Evolutionary conservation across 192 early-diverging fungal genomes (phyloP), one percentile per base, ranked within the genome.

Genomic region (Podila epicladia): DNA sequence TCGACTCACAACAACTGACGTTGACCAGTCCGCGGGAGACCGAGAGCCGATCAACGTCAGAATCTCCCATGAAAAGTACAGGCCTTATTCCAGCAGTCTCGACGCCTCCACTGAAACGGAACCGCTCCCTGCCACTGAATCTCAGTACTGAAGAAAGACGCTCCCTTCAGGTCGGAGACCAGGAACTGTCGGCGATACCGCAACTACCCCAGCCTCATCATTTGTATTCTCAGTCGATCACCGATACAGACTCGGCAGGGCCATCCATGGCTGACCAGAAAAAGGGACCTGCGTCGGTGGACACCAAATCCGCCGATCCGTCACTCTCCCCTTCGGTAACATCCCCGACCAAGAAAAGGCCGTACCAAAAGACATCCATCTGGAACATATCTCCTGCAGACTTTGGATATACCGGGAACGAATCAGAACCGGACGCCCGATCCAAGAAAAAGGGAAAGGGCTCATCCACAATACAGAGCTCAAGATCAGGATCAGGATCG

Each of bases 221-320:
- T 55, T 55, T 55, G 53, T 55, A 55, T 55, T 55, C 53, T 9
- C 53, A 55, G 24, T 55, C 53, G 17, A 22, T 55, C n/a, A 55
- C 20, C 53, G 24, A 55, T 26, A 22, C 53, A 7, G n/a, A n/a
- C 24, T 55, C 53, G 17, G n/a, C n/a, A 22, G 53, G 22, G 4
- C 53, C 53, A 22, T 55, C 53, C 20, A 55, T 55, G 22, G 22
- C 53, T 24, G 24, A 7, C 9, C n/a, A 55, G 24, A 55, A 55
- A 26, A 55, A 26, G 8, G 20, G 8, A 55, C 53, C 19, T 22
- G n/a, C 2, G 19, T 8, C n/a, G 5, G 0, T 55, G n/a, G 9
- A 26, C 3, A 55, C 53, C 53, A 55, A n/a, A 26, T 55, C 17
- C 53, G 3, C 20, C 53, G 53, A 55, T 22, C 8, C 53, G 6